Base-by-base conservation (phyloP, 495 filamentous ascomycete species). In the Xylaria cubensis region DNA sequence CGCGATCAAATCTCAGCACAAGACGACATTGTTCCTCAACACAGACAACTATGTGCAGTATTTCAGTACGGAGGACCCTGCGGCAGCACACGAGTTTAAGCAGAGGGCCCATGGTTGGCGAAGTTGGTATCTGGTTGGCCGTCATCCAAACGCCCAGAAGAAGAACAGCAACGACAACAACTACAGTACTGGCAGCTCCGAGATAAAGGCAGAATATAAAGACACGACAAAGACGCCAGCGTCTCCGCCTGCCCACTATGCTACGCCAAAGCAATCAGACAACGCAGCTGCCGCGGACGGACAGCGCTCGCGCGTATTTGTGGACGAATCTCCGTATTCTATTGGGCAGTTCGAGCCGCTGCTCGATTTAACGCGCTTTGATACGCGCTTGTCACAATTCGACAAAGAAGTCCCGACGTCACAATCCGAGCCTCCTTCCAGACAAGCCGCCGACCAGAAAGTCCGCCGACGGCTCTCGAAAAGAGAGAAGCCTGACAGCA, bases 1-100 rank as follows among this genome's bases (percentile, higher is more conserved):
- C 76, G 95, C 93, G 4, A 86, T 99, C 74, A 98, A 97, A 79
- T 97, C 93, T 72, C 96, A 97, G 80, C 91, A 98, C 77, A 97
- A 97, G 75, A 90, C 91, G 6, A 91, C 87, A 44, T 90, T 97
- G 77, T 99, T 98, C 76, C 77, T 93, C 46, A 91, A 90, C 44
- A 92, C 90, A 0, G 89, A 92, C 32, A 94, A 94, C 69, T 99
- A 93, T 79, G 90, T 97, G 13, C 95, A 98, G 73, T 97, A 94
- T 80, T 97, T 99, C 81, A 89, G 89, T 53, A 94, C 91, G 9
- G 92, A 92, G 21, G 92, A 97, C 73, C 83, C 85, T 17, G 75
- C 84, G 2, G 78, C 92, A 7, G 92, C 92, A 1, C 84, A 86
- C 29, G 81, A 84, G 36, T 97, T 93, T 84, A 91, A 92, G 77